Base-by-base conservation (phyloP, 768 basidiomycete genomes). In the Asterophora lycoperdoides region DNA sequence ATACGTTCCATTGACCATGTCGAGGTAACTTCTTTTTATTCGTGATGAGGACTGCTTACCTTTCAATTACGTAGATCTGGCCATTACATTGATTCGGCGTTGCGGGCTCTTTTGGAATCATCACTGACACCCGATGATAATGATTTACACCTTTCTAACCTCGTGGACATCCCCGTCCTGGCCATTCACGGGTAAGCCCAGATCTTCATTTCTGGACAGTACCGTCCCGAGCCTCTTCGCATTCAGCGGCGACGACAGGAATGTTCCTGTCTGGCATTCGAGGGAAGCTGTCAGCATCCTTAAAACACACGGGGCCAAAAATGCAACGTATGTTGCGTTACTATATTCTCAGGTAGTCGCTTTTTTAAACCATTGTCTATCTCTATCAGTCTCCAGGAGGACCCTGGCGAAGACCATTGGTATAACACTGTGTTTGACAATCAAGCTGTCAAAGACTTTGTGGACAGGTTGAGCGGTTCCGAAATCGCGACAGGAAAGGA, bases 181-280 rank as follows among this genome's bases (percentile, higher is more conserved):
- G 89, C 84, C 1, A 72, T 94, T 33, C 86, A 95, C 57, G 93
- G 89, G 88, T 84, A 57, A 55, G 75, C n/a, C 40, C 20, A n/a
- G 41, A 42, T 3, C 3, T 23, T 41, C 13, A n/a, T 5, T 15
- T 33, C 40, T 6, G 13, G 40, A 37, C 17, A 39, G 34, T n/a
- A n/a, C 41, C 47, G 29, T 48, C 44, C n/a, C 20, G 47, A 43
- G 19, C 23, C 15, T 42, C 32, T 9, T 34, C n/a, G 11, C 41
- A 6, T 36, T 30, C 55, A 89, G 88, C 15, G 87, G 86, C 2
- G 71, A 72, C 32, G 93, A 96, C 60, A 80, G 83, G 33, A 94
- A 96, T 52, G 93, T 96, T 3, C 91, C 93, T 1, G 78, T 82
- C 0, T 89, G 90, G 81, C 92, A 95, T 56, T 80, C 83, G 2